Base-by-base conservation (phyloP, 1,139 yeast genomes). In the Meyerozyma elateridarum region DNA sequence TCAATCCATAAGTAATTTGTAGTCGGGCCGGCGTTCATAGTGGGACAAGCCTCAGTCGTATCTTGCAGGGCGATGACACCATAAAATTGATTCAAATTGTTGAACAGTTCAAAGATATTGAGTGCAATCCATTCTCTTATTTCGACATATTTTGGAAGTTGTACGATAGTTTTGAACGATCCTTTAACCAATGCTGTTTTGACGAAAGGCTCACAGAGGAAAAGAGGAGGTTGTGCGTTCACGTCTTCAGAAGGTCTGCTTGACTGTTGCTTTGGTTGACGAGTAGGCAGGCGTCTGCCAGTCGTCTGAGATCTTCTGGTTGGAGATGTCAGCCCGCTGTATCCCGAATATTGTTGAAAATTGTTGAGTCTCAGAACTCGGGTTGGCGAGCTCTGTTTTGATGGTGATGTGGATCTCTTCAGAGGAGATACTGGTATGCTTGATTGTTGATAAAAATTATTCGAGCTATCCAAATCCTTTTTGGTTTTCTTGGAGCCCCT, bases 131-230 rank as follows among this genome's bases (percentile, higher is more conserved):
- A 91, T 56, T 91, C 99, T 32, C 89, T 85, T 40, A 76, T 71
- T 51, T 93, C 97, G 15, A 93, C 97, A 51, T 89, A 91, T 53
- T 85, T 87, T 15, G 99, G 98, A 19, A 87, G 69, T 54, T 85
- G 95, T 2, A 91, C 97, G 42, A 91, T 91, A 1, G 98, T 89
- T 49, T 85, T 88, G 64, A 88, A 93, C 1, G 95, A 85, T n/a
- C 99, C 99, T 51, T 91, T 91, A 20, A 93, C 98, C 29, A 91
- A 66, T 0, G 97, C 95, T 0, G 96, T 85, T 40, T 89, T 81
- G 5, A 89, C 93, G 57, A 85, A 93, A 9, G 97, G 97, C 45
- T 89, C 96, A 52, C 94, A 82, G 48, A 91, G 56, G 52, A 88
- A 91, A 30, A 83, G 66, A 8, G 89, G 94, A 33, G 61, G 48